phyloP scores from a whole-genome alignment of 768 basidiomycete species.

The Pleurotus citrinopileatus region DNA sequence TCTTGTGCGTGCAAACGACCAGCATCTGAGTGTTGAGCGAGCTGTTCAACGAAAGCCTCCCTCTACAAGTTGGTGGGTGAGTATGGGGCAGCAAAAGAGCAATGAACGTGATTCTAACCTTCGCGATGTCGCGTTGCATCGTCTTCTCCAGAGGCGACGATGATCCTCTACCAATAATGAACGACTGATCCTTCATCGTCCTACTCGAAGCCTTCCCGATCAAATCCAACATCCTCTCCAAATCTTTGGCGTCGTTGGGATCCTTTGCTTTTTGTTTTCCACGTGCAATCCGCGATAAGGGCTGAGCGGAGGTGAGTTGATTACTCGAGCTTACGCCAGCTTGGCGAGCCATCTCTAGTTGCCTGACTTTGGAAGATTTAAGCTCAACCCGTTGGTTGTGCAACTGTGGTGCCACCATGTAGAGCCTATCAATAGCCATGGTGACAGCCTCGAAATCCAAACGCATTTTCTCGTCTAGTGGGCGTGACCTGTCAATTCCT shows the following conservation, averaged over 20 bases:
- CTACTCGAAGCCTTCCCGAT: slow-evolving; percentile 70
- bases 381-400: slow-evolving; percentile 93
- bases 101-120: slow-evolving; percentile 47
- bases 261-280: slow-evolving; percentile 42
- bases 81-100: not conserved
- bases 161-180: slow-evolving; percentile 61
- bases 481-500: slow-evolving; percentile 4
- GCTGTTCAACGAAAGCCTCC: slow-evolving; percentile 71
- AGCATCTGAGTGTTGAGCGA: slow-evolving; percentile 67
- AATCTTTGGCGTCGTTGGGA: slow-evolving; percentile 43
- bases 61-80: slow-evolving; percentile 39
- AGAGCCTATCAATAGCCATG: slow-evolving; percentile 86
- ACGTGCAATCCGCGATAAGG: slow-evolving; percentile 13
- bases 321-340: slow-evolving; percentile 28
- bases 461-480: slow-evolving; percentile 72
- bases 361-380: slow-evolving; percentile 61
- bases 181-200: slow-evolving; percentile 67
- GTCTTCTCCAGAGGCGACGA: slow-evolving; percentile 51
- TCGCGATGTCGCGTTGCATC: slow-evolving; percentile 55
- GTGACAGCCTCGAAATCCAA: slow-evolving; percentile 85
- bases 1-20: slow-evolving; percentile 82
- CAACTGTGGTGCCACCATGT: slow-evolving; percentile 82
- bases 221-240: slow-evolving; percentile 71
- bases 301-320: slow-evolving; percentile 13
- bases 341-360: slow-evolving; percentile 69